Evolutionary conservation across 1,284 basidiomycete species (phyloP).

Genomic region (Exobasidium cylindrosporum): DNA sequence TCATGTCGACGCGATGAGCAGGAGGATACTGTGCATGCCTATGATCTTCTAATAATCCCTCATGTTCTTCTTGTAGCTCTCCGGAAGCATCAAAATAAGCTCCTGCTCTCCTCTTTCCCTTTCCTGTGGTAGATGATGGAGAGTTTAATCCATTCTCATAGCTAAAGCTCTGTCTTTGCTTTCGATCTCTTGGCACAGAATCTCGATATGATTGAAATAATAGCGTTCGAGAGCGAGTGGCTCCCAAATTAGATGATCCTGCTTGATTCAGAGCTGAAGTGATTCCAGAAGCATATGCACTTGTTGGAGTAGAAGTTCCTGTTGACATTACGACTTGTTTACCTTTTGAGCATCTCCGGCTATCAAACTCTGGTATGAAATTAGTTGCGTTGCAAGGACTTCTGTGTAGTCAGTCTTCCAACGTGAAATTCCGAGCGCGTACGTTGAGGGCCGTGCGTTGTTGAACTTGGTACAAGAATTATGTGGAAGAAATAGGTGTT

Average conservation of each 20-base stretch:
- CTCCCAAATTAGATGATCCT: conserved; percentile 23
- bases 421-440: no score
- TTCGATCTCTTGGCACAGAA: conserved; percentile 61
- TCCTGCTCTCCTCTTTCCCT: conserved; percentile 14
- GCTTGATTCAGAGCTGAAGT: background rate
- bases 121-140: conserved; percentile 13
- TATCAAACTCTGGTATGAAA: no score
- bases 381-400: no score
- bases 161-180: conserved; percentile 62
- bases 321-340: conserved; percentile 2
- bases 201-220: conserved; percentile 93
- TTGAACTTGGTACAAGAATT: no score
- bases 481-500: no score
- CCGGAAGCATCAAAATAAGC: conserved; percentile 30
- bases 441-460: no score
- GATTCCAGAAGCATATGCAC: background rate
- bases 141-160: background rate
- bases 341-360: no score
- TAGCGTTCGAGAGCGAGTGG: conserved; percentile 81
- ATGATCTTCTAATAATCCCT: conserved; percentile 48
- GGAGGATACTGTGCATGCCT: conserved; percentile 49
- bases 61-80: conserved; percentile 19
- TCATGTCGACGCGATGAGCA: conserved; percentile 10
- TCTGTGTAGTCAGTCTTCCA: no score
- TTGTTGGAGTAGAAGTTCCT: conserved; percentile 1